A percentile compares a stretch with the other conserved stretches of the same genome.
Evolutionary conservation across 176 grass and related monocot species (phyloP).

Genomic region (Lolium rigidum): DNA sequence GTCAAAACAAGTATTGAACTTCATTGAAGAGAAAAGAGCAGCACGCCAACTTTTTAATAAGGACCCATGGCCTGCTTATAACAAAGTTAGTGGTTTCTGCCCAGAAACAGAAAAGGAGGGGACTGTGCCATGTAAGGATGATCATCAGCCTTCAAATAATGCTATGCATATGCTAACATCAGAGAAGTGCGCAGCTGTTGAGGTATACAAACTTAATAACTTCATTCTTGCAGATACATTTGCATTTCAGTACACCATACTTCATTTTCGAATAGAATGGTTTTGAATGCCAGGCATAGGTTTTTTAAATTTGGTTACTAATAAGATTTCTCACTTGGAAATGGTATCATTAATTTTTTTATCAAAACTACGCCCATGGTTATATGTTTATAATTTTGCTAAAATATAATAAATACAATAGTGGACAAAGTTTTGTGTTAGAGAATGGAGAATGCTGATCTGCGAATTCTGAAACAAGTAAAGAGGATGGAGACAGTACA

Average conservation of each 20-base stretch:
- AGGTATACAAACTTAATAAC: conserved; percentile 41
- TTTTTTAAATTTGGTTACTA: conserved; percentile 1
- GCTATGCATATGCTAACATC: conserved; percentile 32
- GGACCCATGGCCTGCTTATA: conserved; percentile 8
- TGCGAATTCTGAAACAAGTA: conserved; percentile 6
- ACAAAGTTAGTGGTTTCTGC: conserved; percentile 30
- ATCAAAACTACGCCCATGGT: conserved; percentile 14
- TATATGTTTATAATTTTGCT: conserved; percentile 7
- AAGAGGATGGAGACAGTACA: conserved; percentile 22
- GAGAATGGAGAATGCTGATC: neutral
- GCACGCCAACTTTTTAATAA: conserved; percentile 49
- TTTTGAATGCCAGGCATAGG: neutral
- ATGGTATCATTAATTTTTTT: neutral
- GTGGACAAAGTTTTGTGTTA: conserved; percentile 20
- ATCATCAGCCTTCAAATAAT: conserved; percentile 36
- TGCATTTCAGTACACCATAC: conserved; percentile 31
- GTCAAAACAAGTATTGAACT: conserved; percentile 58
- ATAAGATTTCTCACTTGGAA: conserved; percentile 8
- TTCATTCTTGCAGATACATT: conserved; percentile 27
- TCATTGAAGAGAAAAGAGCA: conserved; percentile 62
- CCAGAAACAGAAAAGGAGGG: conserved; percentile 47
- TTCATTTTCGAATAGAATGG: neutral
- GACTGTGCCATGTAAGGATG: conserved; percentile 22
- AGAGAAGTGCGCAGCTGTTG: conserved; percentile 13
- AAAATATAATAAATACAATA: neutral